Evolutionary conservation across 2,329 filamentous ascomycete species (phyloP), one percentile per base, ranked within the genome.

Genomic region (Monilinia laxa): DNA sequence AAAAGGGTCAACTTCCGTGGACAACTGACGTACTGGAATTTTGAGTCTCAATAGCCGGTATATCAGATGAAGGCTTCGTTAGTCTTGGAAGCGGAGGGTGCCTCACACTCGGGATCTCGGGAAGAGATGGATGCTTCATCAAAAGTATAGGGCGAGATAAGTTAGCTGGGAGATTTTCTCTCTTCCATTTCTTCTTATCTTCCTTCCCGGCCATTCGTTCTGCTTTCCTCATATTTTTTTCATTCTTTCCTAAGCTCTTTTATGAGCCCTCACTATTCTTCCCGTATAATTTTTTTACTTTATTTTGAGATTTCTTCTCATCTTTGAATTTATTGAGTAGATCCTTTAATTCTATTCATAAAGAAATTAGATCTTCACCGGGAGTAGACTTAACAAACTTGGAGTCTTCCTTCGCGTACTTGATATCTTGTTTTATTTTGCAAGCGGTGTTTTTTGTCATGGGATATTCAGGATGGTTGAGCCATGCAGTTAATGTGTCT

Each of bases 391-490:
- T 25, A 1, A 1, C 10, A n/a, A 28, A 45, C 25, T 28, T 63
- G 28, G 35, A 52, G 35, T 66, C 40, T 53, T 68, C 72, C 67
- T 77, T 79, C 18, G 77, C 78, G 1, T 76, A 74, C 64, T 81
- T 81, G 66, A 86, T 79, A 35, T 83, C 77, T 16, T 78, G 72
- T 45, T 76, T 79, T 3, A 83, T 75, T 35, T 77, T 71, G 54
- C 77, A 76, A 3, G 86, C 74, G 35, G 79, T 79, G 6, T 78
- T 77, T 68, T 77, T 81, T 11, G 81, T 84, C 69, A 84, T 80
- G 7, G 80, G 78, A 62, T 83, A 78, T 0, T 84, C 80, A 0
- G 84, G 83, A 49, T 80, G 78, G 11, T 79, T 75, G 1, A 84
- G 78, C 83, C 84, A 87, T 10, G 78, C 74, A 28, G 78, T 70